phyloP scores from a whole-genome alignment of 176 grass and related monocot species.

The Ananas comosus region DNA sequence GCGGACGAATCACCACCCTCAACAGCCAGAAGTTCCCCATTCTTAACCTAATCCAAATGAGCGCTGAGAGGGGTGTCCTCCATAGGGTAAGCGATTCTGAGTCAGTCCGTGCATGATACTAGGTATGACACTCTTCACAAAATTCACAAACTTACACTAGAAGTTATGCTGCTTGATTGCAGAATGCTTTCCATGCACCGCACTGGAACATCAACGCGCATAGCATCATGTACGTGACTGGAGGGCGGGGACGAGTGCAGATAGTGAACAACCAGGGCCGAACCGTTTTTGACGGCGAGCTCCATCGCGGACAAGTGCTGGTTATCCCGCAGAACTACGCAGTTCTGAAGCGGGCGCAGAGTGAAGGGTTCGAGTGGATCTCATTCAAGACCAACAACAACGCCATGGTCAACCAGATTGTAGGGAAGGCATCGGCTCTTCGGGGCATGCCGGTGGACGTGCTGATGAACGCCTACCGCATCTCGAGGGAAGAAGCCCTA shows the following conservation, averaged over 20 bases:
- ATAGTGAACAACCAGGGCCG: background rate
- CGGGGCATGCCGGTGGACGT: constrained; percentile 3
- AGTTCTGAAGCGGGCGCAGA: background rate
- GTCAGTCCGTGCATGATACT: background rate
- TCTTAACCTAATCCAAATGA: constrained; percentile 1
- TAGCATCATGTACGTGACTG: constrained; percentile 10
- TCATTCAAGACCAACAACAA: constrained; percentile 7
- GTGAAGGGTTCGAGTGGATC: background rate
- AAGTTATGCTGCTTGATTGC: background rate
- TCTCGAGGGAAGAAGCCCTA: background rate
- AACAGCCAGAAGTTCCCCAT: constrained; percentile 10
- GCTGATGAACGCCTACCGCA: constrained; percentile 5
- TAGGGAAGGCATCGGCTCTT: background rate
- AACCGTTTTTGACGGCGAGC: constrained; percentile 4
- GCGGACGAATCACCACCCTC: background rate
- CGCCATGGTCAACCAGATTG: constrained; percentile 11
- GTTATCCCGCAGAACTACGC: constrained; percentile 4
- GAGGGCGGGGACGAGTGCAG: background rate
- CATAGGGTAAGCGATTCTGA: background rate
- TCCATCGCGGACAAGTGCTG: background rate
- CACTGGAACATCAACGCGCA: constrained; percentile 15
- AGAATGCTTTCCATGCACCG: background rate
- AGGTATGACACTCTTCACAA: background rate
- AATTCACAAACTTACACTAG: background rate
- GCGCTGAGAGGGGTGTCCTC: constrained; percentile 7